Evolutionary conservation across 1,139 yeast species (phyloP).

Genomic region (Candida dubliniensis): DNA sequence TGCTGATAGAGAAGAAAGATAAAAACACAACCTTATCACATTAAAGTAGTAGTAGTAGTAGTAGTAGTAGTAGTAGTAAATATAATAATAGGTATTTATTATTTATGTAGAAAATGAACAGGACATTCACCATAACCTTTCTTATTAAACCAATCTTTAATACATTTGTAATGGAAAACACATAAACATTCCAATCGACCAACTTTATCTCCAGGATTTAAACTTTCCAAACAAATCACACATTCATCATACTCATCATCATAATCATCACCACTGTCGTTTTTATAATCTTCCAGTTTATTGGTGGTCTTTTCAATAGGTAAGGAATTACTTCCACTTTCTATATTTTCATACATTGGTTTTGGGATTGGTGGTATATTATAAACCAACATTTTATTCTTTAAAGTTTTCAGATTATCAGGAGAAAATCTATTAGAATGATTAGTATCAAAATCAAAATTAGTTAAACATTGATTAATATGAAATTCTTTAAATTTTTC

Average conservation of each 20-base stretch:
- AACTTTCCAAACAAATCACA: slow-evolving; percentile 89
- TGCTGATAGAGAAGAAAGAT: slow-evolving; percentile 49
- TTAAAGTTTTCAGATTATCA: slow-evolving; percentile 43
- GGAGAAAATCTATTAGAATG: slow-evolving; percentile 46
- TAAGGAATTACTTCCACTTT: slow-evolving; percentile 12
- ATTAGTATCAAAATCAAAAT: slow-evolving; percentile 66
- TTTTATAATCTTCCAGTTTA: slow-evolving; percentile 4
- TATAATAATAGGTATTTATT: slow-evolving; percentile 1
- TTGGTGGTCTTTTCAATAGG: slow-evolving; percentile 6
- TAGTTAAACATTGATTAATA: slow-evolving; percentile 64
- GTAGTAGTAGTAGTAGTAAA: too few species aligned
- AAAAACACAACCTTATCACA: too few species aligned
- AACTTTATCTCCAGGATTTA: slow-evolving; percentile 81
- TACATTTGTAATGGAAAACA: slow-evolving; percentile 88
- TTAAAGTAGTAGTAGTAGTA: too few species aligned
- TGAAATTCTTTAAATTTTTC: slow-evolving; percentile 63
- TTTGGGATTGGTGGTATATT: slow-evolving; percentile 59
- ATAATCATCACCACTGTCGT: slow-evolving; percentile 31
- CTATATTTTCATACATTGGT: slow-evolving; percentile 41
- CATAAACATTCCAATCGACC: slow-evolving; percentile 94
- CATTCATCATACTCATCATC: slow-evolving; percentile 80
- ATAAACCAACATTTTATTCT: slow-evolving; percentile 85
- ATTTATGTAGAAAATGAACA: slow-evolving; percentile 56
- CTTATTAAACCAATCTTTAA: slow-evolving; percentile 84
- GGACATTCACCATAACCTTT: slow-evolving; percentile 89